Conservation (phyloP, 164 flowering plant species). For the Sextonia rubra region DNA sequence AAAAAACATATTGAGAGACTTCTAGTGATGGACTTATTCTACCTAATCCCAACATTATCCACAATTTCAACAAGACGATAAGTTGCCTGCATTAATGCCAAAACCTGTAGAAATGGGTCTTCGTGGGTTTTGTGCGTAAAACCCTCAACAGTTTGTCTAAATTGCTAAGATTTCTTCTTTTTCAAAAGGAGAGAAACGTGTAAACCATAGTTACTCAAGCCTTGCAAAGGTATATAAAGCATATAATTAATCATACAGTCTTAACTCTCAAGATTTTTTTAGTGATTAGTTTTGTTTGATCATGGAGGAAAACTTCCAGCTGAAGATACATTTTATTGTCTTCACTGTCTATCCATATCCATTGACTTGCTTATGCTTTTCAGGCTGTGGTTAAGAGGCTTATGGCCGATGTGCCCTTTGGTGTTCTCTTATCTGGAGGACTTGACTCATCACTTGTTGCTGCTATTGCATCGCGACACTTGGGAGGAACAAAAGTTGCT, state of each 20-base stretch:
- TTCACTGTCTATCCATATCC: neutral
- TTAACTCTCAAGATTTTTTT: neutral
- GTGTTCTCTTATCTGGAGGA: slow-evolving; percentile 95
- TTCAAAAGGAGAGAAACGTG: neutral
- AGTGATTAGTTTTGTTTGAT: neutral
- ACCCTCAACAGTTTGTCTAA: neutral
- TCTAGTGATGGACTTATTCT: neutral
- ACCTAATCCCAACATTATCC: neutral
- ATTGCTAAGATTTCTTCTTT: neutral
- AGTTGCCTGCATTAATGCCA: neutral
- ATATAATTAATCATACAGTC: neutral
- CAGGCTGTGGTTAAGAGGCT: slow-evolving; percentile 94
- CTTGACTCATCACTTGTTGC: slow-evolving; percentile 98
- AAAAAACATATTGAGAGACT: neutral
- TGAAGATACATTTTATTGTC: neutral
- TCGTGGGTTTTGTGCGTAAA: neutral
- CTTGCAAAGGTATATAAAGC: neutral
- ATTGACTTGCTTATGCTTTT: slow-evolving; percentile 10
- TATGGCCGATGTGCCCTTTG: slow-evolving; percentile 99
- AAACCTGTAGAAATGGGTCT: neutral
- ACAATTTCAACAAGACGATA: neutral
- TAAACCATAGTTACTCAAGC: neutral
- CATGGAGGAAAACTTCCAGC: neutral
- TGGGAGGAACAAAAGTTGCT: slow-evolving; percentile 62
- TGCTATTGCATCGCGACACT: slow-evolving; percentile 78